A percentile compares a stretch with the other conserved stretches of the same genome.
These are phyloP conservation scores for Bombardia bombarda DNA, from an alignment of 495 filamentous ascomycete species.

Conservation along the genomic window DNA sequence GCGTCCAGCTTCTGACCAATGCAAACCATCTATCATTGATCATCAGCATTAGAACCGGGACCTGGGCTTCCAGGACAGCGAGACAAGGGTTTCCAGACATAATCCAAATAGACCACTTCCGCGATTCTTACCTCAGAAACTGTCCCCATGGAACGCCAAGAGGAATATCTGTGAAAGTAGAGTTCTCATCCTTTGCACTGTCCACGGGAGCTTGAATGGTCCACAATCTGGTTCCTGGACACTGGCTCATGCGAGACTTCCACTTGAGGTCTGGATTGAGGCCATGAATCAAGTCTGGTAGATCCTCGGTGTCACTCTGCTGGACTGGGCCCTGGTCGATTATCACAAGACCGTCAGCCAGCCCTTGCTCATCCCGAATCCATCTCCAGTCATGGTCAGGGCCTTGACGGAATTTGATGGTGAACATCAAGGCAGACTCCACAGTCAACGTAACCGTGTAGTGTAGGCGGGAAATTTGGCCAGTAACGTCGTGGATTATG, in stretches of 20 bases:
- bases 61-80: no score
- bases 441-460: slow-evolving; percentile 36
- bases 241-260: slow-evolving; percentile 51
- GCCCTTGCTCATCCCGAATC: slow-evolving; percentile 55
- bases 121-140: slow-evolving; percentile 31
- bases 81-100: no score
- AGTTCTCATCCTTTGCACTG: slow-evolving; percentile 45
- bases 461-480: slow-evolving; percentile 31
- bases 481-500: slow-evolving; percentile 26
- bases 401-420: slow-evolving; percentile 60
- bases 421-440: slow-evolving; percentile 52
- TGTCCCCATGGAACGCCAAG: slow-evolving; percentile 57
- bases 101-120: background rate
- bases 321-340: slow-evolving; percentile 25
- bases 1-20: slow-evolving; percentile 65
- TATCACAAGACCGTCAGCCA: slow-evolving; percentile 57
- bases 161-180: slow-evolving; percentile 45
- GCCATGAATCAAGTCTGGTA: slow-evolving; percentile 53
- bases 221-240: slow-evolving; percentile 66
- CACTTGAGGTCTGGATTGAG: slow-evolving; percentile 53
- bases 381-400: slow-evolving; percentile 60
- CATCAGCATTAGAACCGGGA: no score
- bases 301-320: slow-evolving; percentile 26
- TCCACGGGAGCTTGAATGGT: slow-evolving; percentile 48
- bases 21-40: slow-evolving; percentile 57